Evolutionary conservation across 2,329 filamentous ascomycete species (phyloP), one percentile per base, ranked within the genome.

Genomic region (Hypoxylon sp.): DNA sequence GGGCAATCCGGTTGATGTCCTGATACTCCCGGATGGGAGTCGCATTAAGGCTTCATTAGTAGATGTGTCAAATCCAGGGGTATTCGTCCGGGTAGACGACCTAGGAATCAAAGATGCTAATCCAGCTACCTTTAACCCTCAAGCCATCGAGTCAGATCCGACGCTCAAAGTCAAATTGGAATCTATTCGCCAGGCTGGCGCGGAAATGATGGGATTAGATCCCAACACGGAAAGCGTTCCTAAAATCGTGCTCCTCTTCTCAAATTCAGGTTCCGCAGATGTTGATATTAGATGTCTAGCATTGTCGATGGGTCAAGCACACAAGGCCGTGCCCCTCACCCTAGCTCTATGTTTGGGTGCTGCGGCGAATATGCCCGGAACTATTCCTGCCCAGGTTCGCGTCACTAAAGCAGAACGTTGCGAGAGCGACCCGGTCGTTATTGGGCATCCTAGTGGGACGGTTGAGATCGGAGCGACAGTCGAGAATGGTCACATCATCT

Each of bases 381-480:
- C 83, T 0, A 73, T 85, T 5, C 80, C 82, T 13, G 63, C 68
- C 9, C 60, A 68, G 36, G 49, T 72, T 11, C 62, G 66, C 14
- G 7, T 46, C 6, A 17, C 4, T 10, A 63, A 7, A 10, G 17
- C 34, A 49, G 38, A 38, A 7, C 11, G n/a, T 28, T 5, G 34
- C 7, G 36, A 32, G 14, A 38, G 25, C 17, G 45, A 60, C 1
- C 45, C 78, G 2, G 74, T 85, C 3, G 77, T 79, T 14, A 82
- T 86, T 32, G 82, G 77, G 2, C 84, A 86, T 68, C 83, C 84
- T 0, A 83, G 82, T 36, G 84, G 84, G 1, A 78, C 67, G 48
- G 75, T 86, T 17, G 82, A 84, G 60, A 82, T 86, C 19, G 81
- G 82, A 1, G 82, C 82, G 1, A 79, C 76, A 10, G 76, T 83